These are phyloP conservation scores for Citrullus colocynthis DNA, from an alignment of 306 rosid species.

Conservation along the genomic window DNA sequence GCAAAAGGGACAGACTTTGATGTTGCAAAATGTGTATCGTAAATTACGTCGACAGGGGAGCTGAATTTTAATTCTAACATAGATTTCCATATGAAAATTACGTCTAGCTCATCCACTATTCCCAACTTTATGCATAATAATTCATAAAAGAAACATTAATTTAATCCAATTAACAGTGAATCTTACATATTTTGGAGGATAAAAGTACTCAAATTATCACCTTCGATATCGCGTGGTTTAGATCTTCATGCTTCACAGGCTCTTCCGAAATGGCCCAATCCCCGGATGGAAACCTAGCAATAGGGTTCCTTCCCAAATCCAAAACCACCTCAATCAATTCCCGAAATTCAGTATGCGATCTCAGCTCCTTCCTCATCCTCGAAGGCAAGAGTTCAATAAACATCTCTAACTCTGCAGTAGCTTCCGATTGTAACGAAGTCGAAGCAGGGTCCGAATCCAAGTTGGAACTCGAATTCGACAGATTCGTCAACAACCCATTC, in stretches of 20 bases:
- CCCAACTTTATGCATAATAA: background rate
- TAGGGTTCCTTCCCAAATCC: constrained; percentile 89
- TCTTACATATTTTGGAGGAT: background rate
- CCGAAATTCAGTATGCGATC: constrained; percentile 47
- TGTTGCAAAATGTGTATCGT: background rate
- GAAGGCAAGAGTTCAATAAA: constrained; percentile 61
- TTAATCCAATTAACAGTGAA: background rate
- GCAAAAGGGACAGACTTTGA: background rate
- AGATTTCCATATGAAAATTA: background rate
- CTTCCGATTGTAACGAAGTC: constrained; percentile 28
- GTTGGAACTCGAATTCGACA: constrained; percentile 16
- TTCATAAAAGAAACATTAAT: background rate
- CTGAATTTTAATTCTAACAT: background rate
- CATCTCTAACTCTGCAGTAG: constrained; percentile 41
- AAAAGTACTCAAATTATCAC: constrained; percentile 18
- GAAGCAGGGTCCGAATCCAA: constrained; percentile 5
- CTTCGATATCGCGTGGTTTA: constrained; percentile 75
- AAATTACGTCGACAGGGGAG: background rate
- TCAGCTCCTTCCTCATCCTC: constrained; percentile 51
- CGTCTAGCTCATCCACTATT: background rate
- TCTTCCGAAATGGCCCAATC: constrained; percentile 77
- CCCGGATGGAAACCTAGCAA: constrained; percentile 86
- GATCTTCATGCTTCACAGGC: constrained; percentile 46
- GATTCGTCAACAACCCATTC: constrained; percentile 22
- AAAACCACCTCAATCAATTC: constrained; percentile 74